Conservation (phyloP, 2,329 filamentous ascomycete genomes). For the Alternaria burnsii region DNA sequence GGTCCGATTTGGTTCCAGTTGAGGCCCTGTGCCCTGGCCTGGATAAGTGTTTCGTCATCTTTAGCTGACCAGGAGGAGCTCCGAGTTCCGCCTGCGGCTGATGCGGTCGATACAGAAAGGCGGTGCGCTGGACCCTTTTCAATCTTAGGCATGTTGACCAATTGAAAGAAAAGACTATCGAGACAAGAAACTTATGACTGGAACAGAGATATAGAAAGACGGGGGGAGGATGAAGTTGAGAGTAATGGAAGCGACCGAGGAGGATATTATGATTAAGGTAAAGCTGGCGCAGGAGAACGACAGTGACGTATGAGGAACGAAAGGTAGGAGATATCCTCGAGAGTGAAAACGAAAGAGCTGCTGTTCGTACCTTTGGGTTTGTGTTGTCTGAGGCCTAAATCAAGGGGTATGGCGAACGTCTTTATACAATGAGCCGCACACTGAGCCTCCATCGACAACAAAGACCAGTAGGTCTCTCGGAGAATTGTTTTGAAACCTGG, state of each 20-base stretch:
- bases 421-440: constrained; percentile 47
- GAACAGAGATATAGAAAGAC: constrained; percentile 23
- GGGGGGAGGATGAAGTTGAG: constrained; percentile 26
- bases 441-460: constrained; percentile 34
- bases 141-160: constrained; percentile 58
- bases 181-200: constrained; percentile 21
- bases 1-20: constrained; percentile 86
- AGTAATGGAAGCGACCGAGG: constrained; percentile 37
- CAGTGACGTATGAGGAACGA: constrained; percentile 40
- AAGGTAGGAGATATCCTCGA: constrained; percentile 44
- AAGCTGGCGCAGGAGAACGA: constrained; percentile 39
- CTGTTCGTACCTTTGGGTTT: constrained; percentile 38
- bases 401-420: constrained; percentile 28
- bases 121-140: constrained; percentile 45
- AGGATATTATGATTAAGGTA: constrained; percentile 45
- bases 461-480: constrained; percentile 42
- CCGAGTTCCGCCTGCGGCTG: constrained; percentile 43
- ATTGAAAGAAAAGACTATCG: constrained; percentile 21
- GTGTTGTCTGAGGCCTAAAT: constrained; percentile 35
- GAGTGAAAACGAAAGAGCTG: constrained; percentile 46
- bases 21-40: constrained; percentile 75
- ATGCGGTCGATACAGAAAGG: constrained; percentile 43
- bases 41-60: constrained; percentile 77
- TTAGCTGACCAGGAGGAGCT: constrained; percentile 70
- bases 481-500: constrained; percentile 52